Conservation (phyloP, 352 stramenopile genomes). For the Pythium dissimile region DNA sequence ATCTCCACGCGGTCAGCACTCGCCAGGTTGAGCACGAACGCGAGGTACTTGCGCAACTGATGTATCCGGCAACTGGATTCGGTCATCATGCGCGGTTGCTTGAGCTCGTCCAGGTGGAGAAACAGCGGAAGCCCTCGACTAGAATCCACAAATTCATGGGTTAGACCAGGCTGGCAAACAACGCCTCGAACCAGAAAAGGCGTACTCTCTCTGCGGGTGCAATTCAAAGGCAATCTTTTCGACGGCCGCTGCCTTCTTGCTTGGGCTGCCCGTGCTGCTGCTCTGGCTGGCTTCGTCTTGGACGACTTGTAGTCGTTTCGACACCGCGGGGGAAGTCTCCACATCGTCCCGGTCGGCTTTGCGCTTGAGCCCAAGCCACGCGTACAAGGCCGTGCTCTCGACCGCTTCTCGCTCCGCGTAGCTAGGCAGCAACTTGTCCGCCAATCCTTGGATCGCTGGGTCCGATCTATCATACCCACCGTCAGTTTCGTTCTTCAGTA, state of each 20-base stretch:
- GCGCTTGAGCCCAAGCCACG: conserved; percentile 49
- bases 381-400: conserved; percentile 43
- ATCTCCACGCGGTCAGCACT: conserved; percentile 56
- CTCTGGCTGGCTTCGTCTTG: neutral
- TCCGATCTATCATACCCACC: conserved; percentile 34
- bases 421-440: conserved; percentile 45
- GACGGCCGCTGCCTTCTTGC: neutral
- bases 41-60: conserved; percentile 59
- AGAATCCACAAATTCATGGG: too few relatives aligned
- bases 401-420: conserved; percentile 33
- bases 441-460: conserved; percentile 52
- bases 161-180: too few relatives aligned
- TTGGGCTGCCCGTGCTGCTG: neutral
- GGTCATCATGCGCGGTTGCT: neutral
- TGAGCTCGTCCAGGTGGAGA: neutral
- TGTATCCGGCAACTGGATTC: conserved; percentile 29
- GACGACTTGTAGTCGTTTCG: neutral
- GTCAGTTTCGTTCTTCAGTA: neutral
- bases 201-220: neutral
- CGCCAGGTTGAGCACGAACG: conserved; percentile 34
- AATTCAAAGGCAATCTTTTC: conserved; percentile 2
- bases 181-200: too few relatives aligned
- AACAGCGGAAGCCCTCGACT: neutral
- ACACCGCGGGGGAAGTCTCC: neutral
- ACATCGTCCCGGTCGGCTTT: conserved; percentile 22